phyloP scores from a whole-genome alignment of 1,139 yeast genomes.

The Groenewaldozyma sp. region DNA sequence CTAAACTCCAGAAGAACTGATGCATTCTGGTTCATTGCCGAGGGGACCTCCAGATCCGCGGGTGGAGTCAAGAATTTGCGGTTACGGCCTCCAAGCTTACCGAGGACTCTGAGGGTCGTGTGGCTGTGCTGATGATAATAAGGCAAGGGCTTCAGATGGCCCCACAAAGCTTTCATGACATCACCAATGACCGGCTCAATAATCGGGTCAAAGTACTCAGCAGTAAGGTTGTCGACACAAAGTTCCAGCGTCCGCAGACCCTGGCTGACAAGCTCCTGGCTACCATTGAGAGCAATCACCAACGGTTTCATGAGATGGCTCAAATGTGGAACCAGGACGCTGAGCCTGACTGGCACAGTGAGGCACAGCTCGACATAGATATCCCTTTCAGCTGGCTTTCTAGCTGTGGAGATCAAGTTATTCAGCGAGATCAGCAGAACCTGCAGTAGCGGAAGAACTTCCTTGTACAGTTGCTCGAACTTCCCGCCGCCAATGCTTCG shows the following conservation, averaged over 20 bases:
- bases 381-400: conserved; percentile 85
- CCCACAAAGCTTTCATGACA: conserved; percentile 89
- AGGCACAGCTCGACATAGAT: conserved; percentile 88
- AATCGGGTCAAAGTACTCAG: conserved; percentile 94
- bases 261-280: conserved; percentile 86
- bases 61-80: conserved; percentile 76
- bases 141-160: conserved; percentile 83
- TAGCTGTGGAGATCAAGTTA: conserved; percentile 70
- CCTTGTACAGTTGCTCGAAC: conserved; percentile 84
- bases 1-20: conserved; percentile 60
- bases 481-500: conserved; percentile 95
- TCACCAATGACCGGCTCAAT: conserved; percentile 93
- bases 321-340: conserved; percentile 88
- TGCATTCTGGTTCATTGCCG: conserved; percentile 57
- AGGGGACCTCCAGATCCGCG: conserved; percentile 47
- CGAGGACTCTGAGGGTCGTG: conserved; percentile 84
- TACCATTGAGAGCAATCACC: conserved; percentile 81
- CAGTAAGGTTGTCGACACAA: conserved; percentile 94
- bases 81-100: conserved; percentile 94
- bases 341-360: conserved; percentile 89
- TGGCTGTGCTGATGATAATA: conserved; percentile 89
- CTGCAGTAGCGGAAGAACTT: conserved; percentile 83
- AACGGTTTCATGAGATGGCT: conserved; percentile 83
- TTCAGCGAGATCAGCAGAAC: conserved; percentile 79
- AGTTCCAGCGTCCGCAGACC: conserved; percentile 89